Evolutionary conservation across 2,329 filamentous ascomycete genomes (phyloP).

Genomic region (Alternaria novae-zelandiae): DNA sequence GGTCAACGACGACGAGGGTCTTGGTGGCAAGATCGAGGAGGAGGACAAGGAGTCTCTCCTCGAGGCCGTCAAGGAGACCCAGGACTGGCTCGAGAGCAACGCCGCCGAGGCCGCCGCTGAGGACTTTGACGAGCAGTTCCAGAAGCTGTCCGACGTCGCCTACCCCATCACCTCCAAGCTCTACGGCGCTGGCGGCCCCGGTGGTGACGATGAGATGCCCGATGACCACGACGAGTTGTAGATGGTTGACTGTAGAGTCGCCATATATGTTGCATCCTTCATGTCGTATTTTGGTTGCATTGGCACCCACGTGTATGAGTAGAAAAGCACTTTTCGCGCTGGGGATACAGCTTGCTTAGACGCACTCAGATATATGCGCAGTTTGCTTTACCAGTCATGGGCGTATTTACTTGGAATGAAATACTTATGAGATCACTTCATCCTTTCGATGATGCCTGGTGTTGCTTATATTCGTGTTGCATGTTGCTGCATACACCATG

Average conservation of each 20-base stretch:
- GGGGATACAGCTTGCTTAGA: slow-evolving; percentile 22
- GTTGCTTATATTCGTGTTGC: background rate
- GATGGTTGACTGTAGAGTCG: slow-evolving; percentile 12
- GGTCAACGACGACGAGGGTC: slow-evolving; percentile 93
- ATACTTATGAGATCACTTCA: slow-evolving; percentile 17
- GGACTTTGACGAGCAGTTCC: slow-evolving; percentile 99
- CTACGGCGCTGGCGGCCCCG: slow-evolving; percentile 73
- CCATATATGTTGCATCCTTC: slow-evolving; percentile 28
- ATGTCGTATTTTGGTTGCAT: slow-evolving; percentile 22
- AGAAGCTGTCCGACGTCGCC: slow-evolving; percentile 95
- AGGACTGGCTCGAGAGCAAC: slow-evolving; percentile 97
- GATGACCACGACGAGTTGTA: slow-evolving; percentile 59
- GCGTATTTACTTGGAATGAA: slow-evolving; percentile 20
- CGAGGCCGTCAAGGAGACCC: slow-evolving; percentile 95
- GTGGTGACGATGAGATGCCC: slow-evolving; percentile 69
- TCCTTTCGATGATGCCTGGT: background rate
- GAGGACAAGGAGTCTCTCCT: slow-evolving; percentile 97
- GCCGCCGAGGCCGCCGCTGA: slow-evolving; percentile 81
- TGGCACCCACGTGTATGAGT: slow-evolving; percentile 38
- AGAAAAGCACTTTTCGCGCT: slow-evolving; percentile 19
- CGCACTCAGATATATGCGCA: slow-evolving; percentile 21
- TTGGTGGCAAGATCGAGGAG: slow-evolving; percentile 97
- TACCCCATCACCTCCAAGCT: slow-evolving; percentile 99
- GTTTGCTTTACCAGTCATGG: slow-evolving; percentile 22
- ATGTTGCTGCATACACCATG: background rate